Evolutionary conservation across 2,329 filamentous ascomycete genomes (phyloP).

Genomic region (Botrytis byssoidea): DNA sequence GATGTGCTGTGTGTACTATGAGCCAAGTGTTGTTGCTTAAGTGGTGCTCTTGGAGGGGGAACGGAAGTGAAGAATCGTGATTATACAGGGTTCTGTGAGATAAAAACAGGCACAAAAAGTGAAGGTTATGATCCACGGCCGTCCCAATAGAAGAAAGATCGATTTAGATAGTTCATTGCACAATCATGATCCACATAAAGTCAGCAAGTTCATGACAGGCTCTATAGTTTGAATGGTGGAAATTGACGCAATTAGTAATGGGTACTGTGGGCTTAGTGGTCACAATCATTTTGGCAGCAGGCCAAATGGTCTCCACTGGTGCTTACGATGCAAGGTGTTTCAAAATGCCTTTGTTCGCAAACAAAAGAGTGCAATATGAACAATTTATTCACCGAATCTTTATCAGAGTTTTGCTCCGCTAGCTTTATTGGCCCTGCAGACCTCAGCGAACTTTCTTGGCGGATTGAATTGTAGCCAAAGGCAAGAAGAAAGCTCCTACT

Average conservation of each 20-base stretch:
- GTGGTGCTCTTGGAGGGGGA: background rate
- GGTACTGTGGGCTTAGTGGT: background rate
- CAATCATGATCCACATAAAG: background rate
- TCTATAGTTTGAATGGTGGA: background rate
- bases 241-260: background rate
- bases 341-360: background rate
- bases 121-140: background rate
- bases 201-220: background rate
- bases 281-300: background rate
- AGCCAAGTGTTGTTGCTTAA: conserved; percentile 28
- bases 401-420: background rate
- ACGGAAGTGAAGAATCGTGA: background rate
- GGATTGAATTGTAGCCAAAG: background rate
- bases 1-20: conserved; percentile 36
- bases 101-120: background rate
- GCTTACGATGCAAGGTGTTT: no score
- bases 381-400: background rate
- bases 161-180: background rate
- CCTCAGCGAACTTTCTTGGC: conserved; percentile 5
- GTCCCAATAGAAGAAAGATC: background rate
- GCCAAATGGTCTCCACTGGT: background rate
- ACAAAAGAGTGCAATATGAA: background rate
- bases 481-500: conserved; percentile 10
- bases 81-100: background rate
- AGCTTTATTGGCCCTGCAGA: background rate